These are phyloP conservation scores for Albugo candida DNA, from an alignment of 352 stramenopile genomes.

Conservation along the genomic window DNA sequence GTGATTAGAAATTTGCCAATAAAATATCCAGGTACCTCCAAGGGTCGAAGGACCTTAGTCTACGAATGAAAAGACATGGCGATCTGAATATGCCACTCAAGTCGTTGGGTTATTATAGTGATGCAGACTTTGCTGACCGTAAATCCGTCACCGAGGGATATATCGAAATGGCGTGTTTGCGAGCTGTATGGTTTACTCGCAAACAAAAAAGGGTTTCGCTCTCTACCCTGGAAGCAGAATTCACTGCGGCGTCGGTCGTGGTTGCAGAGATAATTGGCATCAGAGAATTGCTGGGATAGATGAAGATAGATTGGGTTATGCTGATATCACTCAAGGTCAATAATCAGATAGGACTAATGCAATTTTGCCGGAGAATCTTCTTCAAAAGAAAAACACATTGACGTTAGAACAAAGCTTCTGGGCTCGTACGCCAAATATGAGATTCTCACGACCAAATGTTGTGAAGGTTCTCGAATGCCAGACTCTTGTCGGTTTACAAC, in stretches of 20 bases:
- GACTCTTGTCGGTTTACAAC: no score
- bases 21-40: conserved; percentile 18
- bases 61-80: background rate
- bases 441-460: no score
- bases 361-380: no score
- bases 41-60: conserved; percentile 8
- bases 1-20: conserved; percentile 8
- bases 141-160: background rate
- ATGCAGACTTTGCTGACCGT: background rate
- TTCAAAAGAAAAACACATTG: no score
- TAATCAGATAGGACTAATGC: no score
- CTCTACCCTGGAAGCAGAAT: background rate
- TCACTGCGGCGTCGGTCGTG: background rate
- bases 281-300: no score
- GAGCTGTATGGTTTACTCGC: background rate
- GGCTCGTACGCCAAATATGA: no score
- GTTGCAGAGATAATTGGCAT: no score
- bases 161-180: background rate
- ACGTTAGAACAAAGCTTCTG: no score
- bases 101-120: background rate
- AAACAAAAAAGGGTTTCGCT: background rate
- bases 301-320: no score
- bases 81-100: background rate
- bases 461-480: no score
- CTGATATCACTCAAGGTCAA: no score